phyloP scores from a whole-genome alignment of 2,329 filamentous ascomycete species.

The Cytospora chrysosperma region DNA sequence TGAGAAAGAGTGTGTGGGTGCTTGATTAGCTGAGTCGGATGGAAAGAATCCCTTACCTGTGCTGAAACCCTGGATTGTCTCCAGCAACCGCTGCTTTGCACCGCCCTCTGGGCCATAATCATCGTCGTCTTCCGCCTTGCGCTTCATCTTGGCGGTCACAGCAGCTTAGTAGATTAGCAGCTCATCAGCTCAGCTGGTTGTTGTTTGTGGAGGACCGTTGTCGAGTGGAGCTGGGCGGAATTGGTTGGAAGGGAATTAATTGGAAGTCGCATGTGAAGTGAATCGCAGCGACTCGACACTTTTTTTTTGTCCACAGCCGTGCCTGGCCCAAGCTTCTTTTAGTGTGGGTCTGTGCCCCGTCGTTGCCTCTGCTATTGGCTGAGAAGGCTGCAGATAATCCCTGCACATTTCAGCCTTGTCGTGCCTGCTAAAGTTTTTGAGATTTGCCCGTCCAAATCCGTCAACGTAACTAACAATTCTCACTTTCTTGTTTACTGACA shows the following conservation, averaged over 20 bases:
- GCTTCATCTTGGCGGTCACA: constrained; percentile 19
- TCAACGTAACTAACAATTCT: constrained; percentile 4
- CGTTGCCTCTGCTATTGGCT: neutral
- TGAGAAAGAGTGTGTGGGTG: neutral
- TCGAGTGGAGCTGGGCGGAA: constrained; percentile 3
- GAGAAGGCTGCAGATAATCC: neutral
- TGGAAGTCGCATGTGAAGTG: neutral
- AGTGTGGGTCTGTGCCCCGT: neutral
- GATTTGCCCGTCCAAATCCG: constrained; percentile 15
- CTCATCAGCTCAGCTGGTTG: neutral
- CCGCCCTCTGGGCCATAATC: neutral
- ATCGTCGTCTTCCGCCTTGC: constrained; percentile 10
- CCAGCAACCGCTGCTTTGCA: constrained; percentile 3
- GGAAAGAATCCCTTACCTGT: neutral
- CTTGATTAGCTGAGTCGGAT: neutral
- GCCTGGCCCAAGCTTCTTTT: neutral
- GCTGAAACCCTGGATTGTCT: constrained; percentile 1
- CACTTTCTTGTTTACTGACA: neutral
- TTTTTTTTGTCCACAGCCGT: constrained; percentile 9
- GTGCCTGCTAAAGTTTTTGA: constrained; percentile 16
- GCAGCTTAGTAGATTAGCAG: too few species aligned
- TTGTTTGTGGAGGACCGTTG: neutral
- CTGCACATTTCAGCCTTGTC: constrained; percentile 17
- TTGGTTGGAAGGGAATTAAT: too few species aligned
- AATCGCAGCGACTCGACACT: neutral